Percentiles rank a stretch among this genome's conserved stretches.
These are phyloP conservation scores for Paratinospora sagittata DNA, from an alignment of 164 flowering plant genomes.

Conservation along the genomic window DNA sequence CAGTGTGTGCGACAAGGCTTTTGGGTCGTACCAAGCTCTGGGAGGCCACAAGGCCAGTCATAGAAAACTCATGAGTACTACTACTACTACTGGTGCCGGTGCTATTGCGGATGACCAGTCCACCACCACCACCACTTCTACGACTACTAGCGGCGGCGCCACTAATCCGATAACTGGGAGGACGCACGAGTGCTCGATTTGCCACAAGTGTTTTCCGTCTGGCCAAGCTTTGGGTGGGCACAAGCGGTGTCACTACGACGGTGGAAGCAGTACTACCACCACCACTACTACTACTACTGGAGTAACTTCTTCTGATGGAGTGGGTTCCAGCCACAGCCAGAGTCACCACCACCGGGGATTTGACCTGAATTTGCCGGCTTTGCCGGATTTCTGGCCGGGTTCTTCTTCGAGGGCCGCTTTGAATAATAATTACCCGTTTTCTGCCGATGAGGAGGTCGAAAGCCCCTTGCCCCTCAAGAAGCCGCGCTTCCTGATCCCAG, in stretches of 20 bases:
- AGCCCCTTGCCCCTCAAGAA: slow-evolving; percentile 11
- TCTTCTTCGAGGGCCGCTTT: no score
- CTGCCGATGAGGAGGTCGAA: slow-evolving; percentile 6
- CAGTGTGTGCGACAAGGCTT: slow-evolving; percentile 56
- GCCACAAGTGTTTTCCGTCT: slow-evolving; percentile 44
- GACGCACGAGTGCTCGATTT: slow-evolving; percentile 52
- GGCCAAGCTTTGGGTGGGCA: slow-evolving; percentile 77
- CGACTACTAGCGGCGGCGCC: neutral
- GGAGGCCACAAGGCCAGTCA: slow-evolving; percentile 95
- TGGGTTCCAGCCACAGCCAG: slow-evolving; percentile 5
- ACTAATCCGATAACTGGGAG: slow-evolving; percentile 9
- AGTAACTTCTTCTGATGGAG: slow-evolving; percentile 18
- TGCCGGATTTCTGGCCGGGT: slow-evolving; percentile 5
- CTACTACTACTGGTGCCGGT: slow-evolving; percentile 9
- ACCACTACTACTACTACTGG: no score
- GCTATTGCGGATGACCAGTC: neutral
- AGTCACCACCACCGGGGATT: slow-evolving; percentile 45
- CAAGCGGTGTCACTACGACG: slow-evolving; percentile 60
- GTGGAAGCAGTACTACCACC: slow-evolving; percentile 26
- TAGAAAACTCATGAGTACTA: slow-evolving; percentile 31
- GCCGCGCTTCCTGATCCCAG: neutral
- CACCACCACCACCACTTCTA: slow-evolving; percentile 10
- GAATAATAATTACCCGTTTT: no score
- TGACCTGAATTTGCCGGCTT: slow-evolving; percentile 21
- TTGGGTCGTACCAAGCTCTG: slow-evolving; percentile 73